Evolutionary conservation across 768 basidiomycete genomes (phyloP), one percentile per base, ranked within the genome.

Genomic region (Suillus luteus): DNA sequence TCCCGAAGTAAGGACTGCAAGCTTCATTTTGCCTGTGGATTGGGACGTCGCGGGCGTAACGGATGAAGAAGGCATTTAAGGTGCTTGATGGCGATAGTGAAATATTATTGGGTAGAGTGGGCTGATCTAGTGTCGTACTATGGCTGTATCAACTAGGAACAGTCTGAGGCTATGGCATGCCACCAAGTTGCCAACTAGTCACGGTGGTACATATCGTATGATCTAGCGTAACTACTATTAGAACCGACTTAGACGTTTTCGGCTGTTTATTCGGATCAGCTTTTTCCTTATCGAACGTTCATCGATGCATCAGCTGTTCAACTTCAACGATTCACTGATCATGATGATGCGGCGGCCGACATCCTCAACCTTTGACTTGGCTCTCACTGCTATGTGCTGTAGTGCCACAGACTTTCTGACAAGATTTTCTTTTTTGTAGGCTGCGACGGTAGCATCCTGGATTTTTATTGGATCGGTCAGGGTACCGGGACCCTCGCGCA

Each of bases 1-100:
- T 54, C 96, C 97, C 2, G 91, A 93, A 1, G 97, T 99, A 67
- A 99, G 86, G 58, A 96, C 90, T 1, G 96, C 96, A 73, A 97
- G 85, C 81, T 94, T 95, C 88, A 95, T 93, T 57, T 60, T 70
- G 59, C 15, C 59, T 40, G 41, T 48, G 17, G 66, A 33, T 48
- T 31, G 46, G 22, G 62, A 19, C 58, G 55, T 59, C n/a, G 52
- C 19, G 51, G 24, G 37, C 5, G 49, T 17, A 19, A 37, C 15
- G 31, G 27, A 40, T 55, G 61, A n/a, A 37, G 37, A 11, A 15
- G 15, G 61, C 59, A 59, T 35, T 59, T 55, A 38, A 58, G 49
- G 33, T 35, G 52, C n/a, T 35, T 15, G 55, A 22, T 24, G 55
- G 55, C 11, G 55, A 62, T 62, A 60, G 55, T 59, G 55, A 51